phyloP scores from a whole-genome alignment of 805 yeast species.

The Saccharomycopsis babjevae region DNA sequence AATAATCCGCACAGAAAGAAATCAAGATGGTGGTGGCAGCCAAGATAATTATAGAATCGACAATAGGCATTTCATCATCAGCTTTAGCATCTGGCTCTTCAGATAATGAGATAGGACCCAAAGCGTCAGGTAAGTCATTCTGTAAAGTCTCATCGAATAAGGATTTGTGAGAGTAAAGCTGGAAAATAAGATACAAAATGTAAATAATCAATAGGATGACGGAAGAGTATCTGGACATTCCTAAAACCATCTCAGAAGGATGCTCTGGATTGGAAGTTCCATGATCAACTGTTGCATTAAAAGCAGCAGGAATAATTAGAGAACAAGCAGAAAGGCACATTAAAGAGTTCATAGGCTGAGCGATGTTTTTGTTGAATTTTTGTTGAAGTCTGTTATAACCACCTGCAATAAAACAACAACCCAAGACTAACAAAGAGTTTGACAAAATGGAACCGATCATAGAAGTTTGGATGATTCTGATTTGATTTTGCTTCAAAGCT shows the following conservation, averaged over 20 bases:
- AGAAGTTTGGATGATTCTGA: conserved; percentile 91
- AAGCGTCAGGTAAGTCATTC: conserved; percentile 26
- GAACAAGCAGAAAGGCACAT: conserved; percentile 88
- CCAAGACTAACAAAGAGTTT: conserved; percentile 79
- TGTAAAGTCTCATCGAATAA: conserved; percentile 52
- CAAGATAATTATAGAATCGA: conserved; percentile 44
- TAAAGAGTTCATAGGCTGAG: conserved; percentile 93
- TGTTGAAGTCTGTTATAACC: conserved; percentile 83
- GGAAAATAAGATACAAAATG: conserved; percentile 72
- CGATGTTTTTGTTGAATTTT: conserved; percentile 88
- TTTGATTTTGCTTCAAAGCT: conserved; percentile 77
- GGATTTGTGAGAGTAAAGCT: conserved; percentile 73
- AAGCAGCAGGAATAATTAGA: conserved; percentile 89
- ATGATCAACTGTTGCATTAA: conserved; percentile 64
- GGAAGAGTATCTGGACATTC: conserved; percentile 78
- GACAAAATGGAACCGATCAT: conserved; percentile 93
- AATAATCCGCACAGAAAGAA: conserved; percentile 83
- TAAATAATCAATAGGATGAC: conserved; percentile 69
- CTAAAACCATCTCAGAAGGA: conserved; percentile 45
- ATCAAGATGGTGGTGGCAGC: conserved; percentile 65
- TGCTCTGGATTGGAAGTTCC: conserved; percentile 28
- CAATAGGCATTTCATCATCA: conserved; percentile 36
- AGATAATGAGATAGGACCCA: conserved; percentile 6
- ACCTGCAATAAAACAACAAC: conserved; percentile 92
- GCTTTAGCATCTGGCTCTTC: conserved; percentile 21